These are phyloP conservation scores for Trichomonascus vanleenenianus DNA, from an alignment of 805 yeast genomes.

Conservation along the genomic window DNA sequence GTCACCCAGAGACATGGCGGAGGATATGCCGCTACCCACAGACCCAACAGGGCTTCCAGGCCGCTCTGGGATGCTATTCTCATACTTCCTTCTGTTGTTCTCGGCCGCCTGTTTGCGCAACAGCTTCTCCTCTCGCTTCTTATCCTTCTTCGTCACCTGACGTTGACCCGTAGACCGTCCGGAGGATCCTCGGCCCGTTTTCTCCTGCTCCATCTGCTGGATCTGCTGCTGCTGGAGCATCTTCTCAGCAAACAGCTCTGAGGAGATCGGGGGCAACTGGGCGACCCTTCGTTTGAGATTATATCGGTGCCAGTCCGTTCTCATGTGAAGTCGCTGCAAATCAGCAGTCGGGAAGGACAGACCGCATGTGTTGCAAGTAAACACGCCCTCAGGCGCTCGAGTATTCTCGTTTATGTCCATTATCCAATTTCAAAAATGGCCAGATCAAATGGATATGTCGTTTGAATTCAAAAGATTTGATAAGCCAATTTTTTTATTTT, in stretches of 20 bases:
- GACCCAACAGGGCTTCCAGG: conserved; percentile 15
- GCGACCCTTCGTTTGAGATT: conserved; percentile 92
- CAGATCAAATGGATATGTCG: no score
- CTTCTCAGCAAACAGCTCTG: conserved; percentile 64
- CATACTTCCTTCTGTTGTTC: background rate
- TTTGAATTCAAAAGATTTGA: background rate
- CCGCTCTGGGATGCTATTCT: conserved; percentile 2
- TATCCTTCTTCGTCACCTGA: conserved; percentile 32
- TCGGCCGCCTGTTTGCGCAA: conserved; percentile 10
- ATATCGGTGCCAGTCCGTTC: conserved; percentile 96
- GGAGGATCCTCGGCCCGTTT: conserved; percentile 20
- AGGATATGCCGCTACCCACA: conserved; percentile 11
- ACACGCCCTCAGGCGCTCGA: conserved; percentile 23
- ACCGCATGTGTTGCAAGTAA: conserved; percentile 86
- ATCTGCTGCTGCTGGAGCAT: conserved; percentile 35
- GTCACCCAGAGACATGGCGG: conserved; percentile 22
- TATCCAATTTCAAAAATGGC: conserved; percentile 2
- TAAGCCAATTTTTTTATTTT: background rate
- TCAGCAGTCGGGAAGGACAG: conserved; percentile 76
- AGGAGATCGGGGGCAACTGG: conserved; percentile 60
- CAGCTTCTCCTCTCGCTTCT: conserved; percentile 26
- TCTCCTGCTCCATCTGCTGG: conserved; percentile 15
- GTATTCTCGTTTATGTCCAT: conserved; percentile 14
- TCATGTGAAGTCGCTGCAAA: conserved; percentile 88
- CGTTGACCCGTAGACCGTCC: conserved; percentile 18